Evolutionary conservation across 495 filamentous ascomycete species (phyloP), one percentile per base, ranked within the genome.

Genomic region (Neurospora africana): DNA sequence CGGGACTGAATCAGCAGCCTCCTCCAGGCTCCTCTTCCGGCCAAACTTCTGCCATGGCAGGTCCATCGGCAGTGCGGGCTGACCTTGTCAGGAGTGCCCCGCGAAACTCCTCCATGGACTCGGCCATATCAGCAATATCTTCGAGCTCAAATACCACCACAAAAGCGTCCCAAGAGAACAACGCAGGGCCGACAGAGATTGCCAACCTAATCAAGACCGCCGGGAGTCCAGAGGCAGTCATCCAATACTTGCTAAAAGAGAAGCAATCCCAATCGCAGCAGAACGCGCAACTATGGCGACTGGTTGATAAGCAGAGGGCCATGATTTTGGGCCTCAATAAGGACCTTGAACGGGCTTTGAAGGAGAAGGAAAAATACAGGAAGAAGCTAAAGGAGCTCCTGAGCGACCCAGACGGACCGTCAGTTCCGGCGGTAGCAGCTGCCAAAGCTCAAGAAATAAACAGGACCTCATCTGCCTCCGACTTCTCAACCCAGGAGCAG

Each of bases 281-380:
- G 75, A 98, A 98, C 79, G 85, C 91, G 19, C 95, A 98, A 80
- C 82, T 99, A 73, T 99, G 95, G 95, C 90, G 92, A 70, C 82
- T 99, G 68, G 94, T 99, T 35, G 94, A 98, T 79, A 98, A 99
- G 81, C 95, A 99, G 81, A 87, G 95, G 68, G 89, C 93, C 0
- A 92, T 99, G 86, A 94, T 99, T 40, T 77, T 97, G 35, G 96
- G 95, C 1, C 84, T 99, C 43, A 98, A 98, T 76, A 96, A 95
- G 80, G 95, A 99, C 77, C 85, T 99, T 33, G 94, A 98, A 80
- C 89, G 92, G 68, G 90, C 95, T 4, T 79, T 97, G 76, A 97
- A 97, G 78, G 95, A 98, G 74, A 98, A 98, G 80, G 95, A 98
- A 65, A 89, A 91, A 72, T 99, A 98, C 79, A 88, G 91, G 72